Percentiles rank a stretch among this genome's conserved stretches.
Conservation (phyloP, 2,329 filamentous ascomycete genomes). For the Colletotrichum camelliae region DNA sequence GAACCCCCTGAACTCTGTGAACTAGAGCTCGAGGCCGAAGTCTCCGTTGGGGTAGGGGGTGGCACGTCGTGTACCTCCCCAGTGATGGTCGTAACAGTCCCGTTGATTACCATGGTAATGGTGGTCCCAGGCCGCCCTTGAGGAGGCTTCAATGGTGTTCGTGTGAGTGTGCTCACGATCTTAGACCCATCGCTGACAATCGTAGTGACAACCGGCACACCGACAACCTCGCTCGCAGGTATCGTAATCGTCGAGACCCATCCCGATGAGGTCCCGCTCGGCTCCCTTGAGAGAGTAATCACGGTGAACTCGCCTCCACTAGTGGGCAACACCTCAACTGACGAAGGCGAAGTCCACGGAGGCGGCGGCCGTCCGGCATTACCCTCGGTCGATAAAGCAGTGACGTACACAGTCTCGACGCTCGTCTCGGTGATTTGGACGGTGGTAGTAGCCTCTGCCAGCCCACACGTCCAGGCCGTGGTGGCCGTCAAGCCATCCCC, state of each 20-base stretch:
- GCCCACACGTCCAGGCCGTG: background rate
- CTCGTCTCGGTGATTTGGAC: conserved; percentile 6
- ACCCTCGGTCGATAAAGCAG: background rate
- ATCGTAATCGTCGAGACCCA: background rate
- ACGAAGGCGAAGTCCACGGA: background rate
- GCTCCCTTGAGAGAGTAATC: background rate
- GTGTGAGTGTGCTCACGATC: background rate
- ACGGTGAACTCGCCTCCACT: background rate
- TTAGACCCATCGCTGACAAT: background rate
- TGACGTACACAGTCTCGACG: background rate
- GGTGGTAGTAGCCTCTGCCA: background rate
- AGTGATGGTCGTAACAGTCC: background rate
- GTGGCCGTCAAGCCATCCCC: background rate
- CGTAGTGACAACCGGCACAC: background rate
- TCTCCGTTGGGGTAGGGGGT: background rate
- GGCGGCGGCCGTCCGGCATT: background rate
- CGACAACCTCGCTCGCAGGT: background rate
- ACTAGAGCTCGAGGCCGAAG: background rate
- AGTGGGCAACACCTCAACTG: background rate
- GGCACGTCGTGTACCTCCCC: background rate
- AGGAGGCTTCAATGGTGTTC: background rate
- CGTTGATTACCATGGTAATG: background rate
- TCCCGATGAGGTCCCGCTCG: background rate
- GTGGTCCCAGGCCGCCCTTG: background rate
- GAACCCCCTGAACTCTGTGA: background rate